Conservation (phyloP, 1,284 basidiomycete genomes). For the Pholiota adiposa region DNA sequence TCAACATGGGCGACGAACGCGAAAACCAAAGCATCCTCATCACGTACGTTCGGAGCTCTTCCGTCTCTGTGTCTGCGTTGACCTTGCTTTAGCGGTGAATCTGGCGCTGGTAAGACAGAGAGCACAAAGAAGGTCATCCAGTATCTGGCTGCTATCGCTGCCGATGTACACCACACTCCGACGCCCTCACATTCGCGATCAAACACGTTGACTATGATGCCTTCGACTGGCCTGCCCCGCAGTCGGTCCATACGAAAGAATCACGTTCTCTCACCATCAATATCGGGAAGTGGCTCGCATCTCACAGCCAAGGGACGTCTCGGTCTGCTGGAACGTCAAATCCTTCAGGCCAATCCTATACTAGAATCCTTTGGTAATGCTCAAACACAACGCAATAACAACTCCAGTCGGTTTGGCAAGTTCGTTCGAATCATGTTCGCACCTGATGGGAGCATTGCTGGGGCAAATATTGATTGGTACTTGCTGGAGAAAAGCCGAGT, state of each 20-base stretch:
- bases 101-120: constrained; percentile 98
- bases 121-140: constrained; percentile 99
- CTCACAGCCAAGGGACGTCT: constrained; percentile 70
- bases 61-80: constrained; percentile 1
- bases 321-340: constrained; percentile 94
- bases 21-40: constrained; percentile 99
- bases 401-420: constrained; percentile 98
- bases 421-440: constrained; percentile 97
- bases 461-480: constrained; percentile 99
- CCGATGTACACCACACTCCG: constrained; percentile 68
- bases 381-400: constrained; percentile 98
- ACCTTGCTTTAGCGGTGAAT: constrained; percentile 79
- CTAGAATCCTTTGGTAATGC: constrained; percentile 99
- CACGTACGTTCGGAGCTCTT: constrained; percentile 68
- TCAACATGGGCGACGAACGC: constrained; percentile 96
- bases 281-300: constrained; percentile 48
- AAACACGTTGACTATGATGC: constrained; percentile 57
- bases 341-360: constrained; percentile 97
- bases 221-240: constrained; percentile 62
- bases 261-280: constrained; percentile 44
- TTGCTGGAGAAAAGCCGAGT: constrained; percentile 97
- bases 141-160: constrained; percentile 97
- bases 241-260: constrained; percentile 53
- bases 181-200: constrained; percentile 65
- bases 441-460: constrained; percentile 92